Base-by-base conservation (phyloP, 106 monocot genomes). In the Alisma plantagoaquatica region DNA sequence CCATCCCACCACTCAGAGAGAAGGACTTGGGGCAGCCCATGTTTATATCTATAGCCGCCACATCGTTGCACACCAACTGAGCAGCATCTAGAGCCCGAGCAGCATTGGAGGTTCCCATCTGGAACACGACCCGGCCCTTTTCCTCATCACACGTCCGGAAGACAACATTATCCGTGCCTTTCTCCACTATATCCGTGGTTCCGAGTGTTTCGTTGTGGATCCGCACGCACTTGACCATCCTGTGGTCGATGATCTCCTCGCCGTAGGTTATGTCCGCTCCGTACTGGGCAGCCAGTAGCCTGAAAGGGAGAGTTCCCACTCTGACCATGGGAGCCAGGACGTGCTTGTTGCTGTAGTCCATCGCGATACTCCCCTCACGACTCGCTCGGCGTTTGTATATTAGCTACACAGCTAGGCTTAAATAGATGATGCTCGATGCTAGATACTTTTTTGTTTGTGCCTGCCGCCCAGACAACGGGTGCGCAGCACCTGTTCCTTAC, bases 311-410 rank as follows among this genome's bases (percentile, higher is more conserved):
- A 2, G 89, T 85, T 11, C 96, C 96, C 88, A 84, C 88, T 59
- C 94, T 77, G 21, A 96, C 94, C 94, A 96, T 96, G 51, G 94
- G 94, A n/a, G 94, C 94, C 26, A 96, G 94, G 63, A 96, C 56
- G 64, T 65, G 81, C 73, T 84, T 96, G 78, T 88, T 78, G 19
- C 44, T 43, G 75, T 96, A 96, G 31, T 84, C 88, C 94, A 96
- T 87, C 28, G 32, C 31, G 33, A 20, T 19, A 17, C 35, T 23
- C 15, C 5, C 52, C 47, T 16, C 47, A n/a, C 47, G 9, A 9
- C 47, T 10, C 47, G 10, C 18, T 3, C 47, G 47, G 52, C 52
- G 35, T 38, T n/a, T n/a, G n/a, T n/a, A n/a, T n/a, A n/a, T n/a
- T n/a, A n/a, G n/a, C n/a, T n/a, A n/a, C n/a, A n/a, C n/a, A n/a